Percentiles rank a stretch among this genome's conserved stretches.
Evolutionary conservation across 192 early-diverging fungal genomes (phyloP).

Genomic region (Phlyctochytrium bullatum): DNA sequence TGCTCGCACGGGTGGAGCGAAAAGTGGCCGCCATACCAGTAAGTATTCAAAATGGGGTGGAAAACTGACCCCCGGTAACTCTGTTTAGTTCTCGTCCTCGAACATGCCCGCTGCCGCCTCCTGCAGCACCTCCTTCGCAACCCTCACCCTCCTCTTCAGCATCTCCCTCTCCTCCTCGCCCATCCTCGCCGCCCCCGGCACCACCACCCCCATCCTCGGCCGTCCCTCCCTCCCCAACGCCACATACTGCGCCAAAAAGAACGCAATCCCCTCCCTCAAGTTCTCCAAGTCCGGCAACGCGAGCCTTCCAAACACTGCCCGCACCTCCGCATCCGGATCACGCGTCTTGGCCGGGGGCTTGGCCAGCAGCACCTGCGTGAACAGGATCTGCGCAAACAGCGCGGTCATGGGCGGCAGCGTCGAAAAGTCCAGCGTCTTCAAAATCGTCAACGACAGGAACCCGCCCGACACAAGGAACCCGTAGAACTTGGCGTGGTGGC

Average conservation of each 20-base stretch:
- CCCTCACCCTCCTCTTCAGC: slow-evolving; percentile 14
- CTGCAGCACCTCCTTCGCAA: slow-evolving; percentile 10
- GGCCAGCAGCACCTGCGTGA: slow-evolving; percentile 55
- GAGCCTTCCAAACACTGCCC: slow-evolving; percentile 23
- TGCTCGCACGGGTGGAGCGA: no score
- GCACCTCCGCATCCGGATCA: slow-evolving; percentile 16
- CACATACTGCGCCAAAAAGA: slow-evolving; percentile 80
- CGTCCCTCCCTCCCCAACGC: slow-evolving; percentile 54
- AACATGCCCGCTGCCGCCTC: no score
- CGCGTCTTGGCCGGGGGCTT: slow-evolving; percentile 1
- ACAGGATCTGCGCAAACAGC: slow-evolving; percentile 70
- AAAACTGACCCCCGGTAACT: no score
- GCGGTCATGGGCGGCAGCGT: slow-evolving; percentile 57
- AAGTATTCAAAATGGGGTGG: no score
- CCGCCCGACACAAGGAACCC: slow-evolving; percentile 71
- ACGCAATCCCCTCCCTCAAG: slow-evolving; percentile 77
- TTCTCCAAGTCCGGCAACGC: slow-evolving; percentile 35
- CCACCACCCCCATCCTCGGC: slow-evolving; percentile 47
- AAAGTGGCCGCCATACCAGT: no score
- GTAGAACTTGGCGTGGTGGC: slow-evolving; percentile 85
- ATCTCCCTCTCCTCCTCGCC: slow-evolving; percentile 10
- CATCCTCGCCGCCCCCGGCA: slow-evolving; percentile 5
- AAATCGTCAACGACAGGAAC: slow-evolving; percentile 69
- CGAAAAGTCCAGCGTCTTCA: slow-evolving; percentile 77
- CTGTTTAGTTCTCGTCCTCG: no score